Evolutionary conservation across 306 rosid species (phyloP).

Genomic region (Trichosanthes truncata): DNA sequence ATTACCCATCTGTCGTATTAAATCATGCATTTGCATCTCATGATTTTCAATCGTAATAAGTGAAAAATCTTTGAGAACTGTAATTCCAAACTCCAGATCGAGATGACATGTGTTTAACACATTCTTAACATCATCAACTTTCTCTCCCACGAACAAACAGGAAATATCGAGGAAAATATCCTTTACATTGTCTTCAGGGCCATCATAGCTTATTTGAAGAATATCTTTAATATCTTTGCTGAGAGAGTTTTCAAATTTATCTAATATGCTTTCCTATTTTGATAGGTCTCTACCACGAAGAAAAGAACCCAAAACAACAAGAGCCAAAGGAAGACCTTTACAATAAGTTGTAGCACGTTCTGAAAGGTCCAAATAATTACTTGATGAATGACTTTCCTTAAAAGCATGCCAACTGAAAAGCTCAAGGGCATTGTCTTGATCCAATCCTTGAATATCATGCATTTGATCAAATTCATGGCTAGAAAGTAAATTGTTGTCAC

Average conservation of each 20-base stretch:
- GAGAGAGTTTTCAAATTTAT: conserved; percentile 7
- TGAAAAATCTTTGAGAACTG: conserved; percentile 4
- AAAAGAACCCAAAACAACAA: conserved; percentile 27
- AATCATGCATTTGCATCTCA: conserved; percentile 13
- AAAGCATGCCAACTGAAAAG: conserved; percentile 36
- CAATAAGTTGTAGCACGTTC: conserved; percentile 8
- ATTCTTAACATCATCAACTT: not conserved
- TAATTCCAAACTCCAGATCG: conserved; percentile 13
- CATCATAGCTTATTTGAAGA: conserved; percentile 18
- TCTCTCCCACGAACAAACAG: conserved; percentile 22
- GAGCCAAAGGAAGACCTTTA: conserved; percentile 31
- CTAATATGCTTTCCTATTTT: conserved; percentile 15
- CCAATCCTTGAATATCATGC: not conserved
- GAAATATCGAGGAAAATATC: conserved; percentile 34
- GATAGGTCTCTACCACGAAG: not conserved
- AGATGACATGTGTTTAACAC: conserved; percentile 19
- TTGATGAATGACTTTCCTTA: not conserved
- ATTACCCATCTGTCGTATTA: conserved; percentile 40
- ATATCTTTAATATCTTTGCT: conserved; percentile 9
- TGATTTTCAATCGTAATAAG: not conserved
- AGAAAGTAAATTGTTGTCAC: conserved; percentile 7
- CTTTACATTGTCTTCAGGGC: not conserved
- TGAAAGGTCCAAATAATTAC: conserved; percentile 7
- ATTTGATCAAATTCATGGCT: not conserved
- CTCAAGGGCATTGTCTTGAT: not conserved